A percentile compares a stretch with the other conserved stretches of the same genome.
Evolutionary conservation across 1,284 basidiomycete species (phyloP).

Genomic region (Mycosarcoma mackinlayi): DNA sequence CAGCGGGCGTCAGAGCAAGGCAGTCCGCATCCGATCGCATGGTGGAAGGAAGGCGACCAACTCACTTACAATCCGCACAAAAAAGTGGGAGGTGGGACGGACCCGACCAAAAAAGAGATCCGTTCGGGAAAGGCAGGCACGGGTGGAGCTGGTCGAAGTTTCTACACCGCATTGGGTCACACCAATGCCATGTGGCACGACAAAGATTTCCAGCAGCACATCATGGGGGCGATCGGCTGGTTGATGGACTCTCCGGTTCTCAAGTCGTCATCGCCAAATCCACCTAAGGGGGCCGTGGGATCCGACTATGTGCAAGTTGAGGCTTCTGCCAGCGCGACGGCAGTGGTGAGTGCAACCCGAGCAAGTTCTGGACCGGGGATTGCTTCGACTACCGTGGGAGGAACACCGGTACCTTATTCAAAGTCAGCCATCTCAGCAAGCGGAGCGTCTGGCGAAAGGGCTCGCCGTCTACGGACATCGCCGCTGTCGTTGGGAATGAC

Average conservation of each 20-base stretch:
- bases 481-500: no score
- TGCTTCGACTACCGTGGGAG: constrained; percentile 23
- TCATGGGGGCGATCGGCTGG: constrained; percentile 55
- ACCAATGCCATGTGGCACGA: constrained; percentile 52
- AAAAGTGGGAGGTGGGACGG: constrained; percentile 51
- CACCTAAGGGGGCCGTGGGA: constrained; percentile 22
- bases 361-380: constrained; percentile 3
- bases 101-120: constrained; percentile 45
- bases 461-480: no score
- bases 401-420: constrained; percentile 36
- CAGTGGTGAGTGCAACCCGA: neutral
- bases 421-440: constrained; percentile 26
- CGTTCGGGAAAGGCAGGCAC: constrained; percentile 40
- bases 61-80: constrained; percentile 40
- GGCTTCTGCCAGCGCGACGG: neutral
- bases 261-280: constrained; percentile 20
- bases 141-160: constrained; percentile 51
- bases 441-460: constrained; percentile 4
- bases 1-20: constrained; percentile 47
- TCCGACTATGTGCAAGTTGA: constrained; percentile 18
- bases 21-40: constrained; percentile 56
- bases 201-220: constrained; percentile 47
- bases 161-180: constrained; percentile 58
- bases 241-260: constrained; percentile 51
- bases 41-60: constrained; percentile 58